Evolutionary conservation across 2,329 filamentous ascomycete species (phyloP).

Genomic region (Colletotrichum sublineola): DNA sequence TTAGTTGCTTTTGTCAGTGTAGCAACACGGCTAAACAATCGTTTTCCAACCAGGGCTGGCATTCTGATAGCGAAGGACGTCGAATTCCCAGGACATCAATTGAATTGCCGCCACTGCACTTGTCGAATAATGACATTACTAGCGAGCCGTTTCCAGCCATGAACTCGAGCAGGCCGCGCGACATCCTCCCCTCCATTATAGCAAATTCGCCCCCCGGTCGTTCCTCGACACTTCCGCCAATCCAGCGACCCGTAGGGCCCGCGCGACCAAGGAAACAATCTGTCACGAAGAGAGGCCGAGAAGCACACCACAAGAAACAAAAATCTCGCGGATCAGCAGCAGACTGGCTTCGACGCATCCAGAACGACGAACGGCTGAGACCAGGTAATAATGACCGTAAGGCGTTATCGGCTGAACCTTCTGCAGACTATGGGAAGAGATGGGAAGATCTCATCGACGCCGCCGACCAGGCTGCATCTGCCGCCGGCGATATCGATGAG

Average conservation of each 20-base stretch:
- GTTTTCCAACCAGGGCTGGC: slow-evolving; percentile 69
- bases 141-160: slow-evolving; percentile 79
- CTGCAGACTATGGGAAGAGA: slow-evolving; percentile 84
- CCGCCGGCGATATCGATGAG: slow-evolving; percentile 90
- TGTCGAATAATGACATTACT: slow-evolving; percentile 71
- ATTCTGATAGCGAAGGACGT: slow-evolving; percentile 77
- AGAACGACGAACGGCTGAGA: slow-evolving; percentile 75
- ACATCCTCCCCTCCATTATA: slow-evolving; percentile 86
- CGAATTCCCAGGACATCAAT: slow-evolving; percentile 76
- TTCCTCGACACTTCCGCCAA: slow-evolving; percentile 87
- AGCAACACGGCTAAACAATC: slow-evolving; percentile 36
- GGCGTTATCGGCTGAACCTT: slow-evolving; percentile 87
- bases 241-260: slow-evolving; percentile 79
- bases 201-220: slow-evolving; percentile 86
- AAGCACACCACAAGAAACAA: slow-evolving; percentile 83
- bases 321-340: slow-evolving; percentile 79
- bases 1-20: slow-evolving; percentile 8
- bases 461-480: slow-evolving; percentile 79
- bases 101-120: slow-evolving; percentile 78
- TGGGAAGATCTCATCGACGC: slow-evolving; percentile 98
- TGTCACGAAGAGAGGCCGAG: slow-evolving; percentile 81
- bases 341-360: slow-evolving; percentile 71
- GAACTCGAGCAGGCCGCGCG: slow-evolving; percentile 73
- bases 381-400: slow-evolving; percentile 79
- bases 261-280: slow-evolving; percentile 87